phyloP scores from a whole-genome alignment of 106 monocot species.

The Ottelia alismoides region DNA sequence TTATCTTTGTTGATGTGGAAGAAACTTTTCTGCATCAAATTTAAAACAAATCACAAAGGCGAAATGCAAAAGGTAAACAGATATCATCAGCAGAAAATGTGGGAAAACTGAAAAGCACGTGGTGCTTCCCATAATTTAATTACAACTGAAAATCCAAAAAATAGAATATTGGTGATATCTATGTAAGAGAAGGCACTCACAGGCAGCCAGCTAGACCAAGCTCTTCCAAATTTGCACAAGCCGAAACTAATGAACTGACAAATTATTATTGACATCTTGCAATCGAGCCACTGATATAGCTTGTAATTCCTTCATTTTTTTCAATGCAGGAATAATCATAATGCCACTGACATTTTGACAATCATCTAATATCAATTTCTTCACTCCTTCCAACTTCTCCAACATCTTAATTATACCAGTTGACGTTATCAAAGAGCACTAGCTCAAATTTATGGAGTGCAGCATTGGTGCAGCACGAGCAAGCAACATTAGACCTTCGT shows the following conservation, averaged over 20 bases:
- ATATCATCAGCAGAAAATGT: not conserved
- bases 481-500: conserved; percentile 54
- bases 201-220: conserved; percentile 49
- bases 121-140: not conserved
- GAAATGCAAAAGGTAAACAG: not conserved
- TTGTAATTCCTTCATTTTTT: conserved; percentile 42
- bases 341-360: conserved; percentile 59
- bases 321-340: conserved; percentile 54
- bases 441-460: conserved; percentile 44
- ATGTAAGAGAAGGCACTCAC: conserved; percentile 30
- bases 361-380: conserved; percentile 56
- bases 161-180: not conserved
- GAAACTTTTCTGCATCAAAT: conserved; percentile 42
- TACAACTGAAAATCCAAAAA: not conserved
- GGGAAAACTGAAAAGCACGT: not conserved
- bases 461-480: conserved; percentile 51
- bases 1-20: conserved; percentile 35
- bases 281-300: conserved; percentile 53
- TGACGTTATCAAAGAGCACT: conserved; percentile 72
- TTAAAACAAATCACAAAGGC: not conserved
- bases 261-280: conserved; percentile 43
- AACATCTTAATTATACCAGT: conserved; percentile 37
- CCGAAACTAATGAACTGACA: conserved; percentile 36
- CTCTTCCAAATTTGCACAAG: conserved; percentile 39
- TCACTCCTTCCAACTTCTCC: conserved; percentile 34